Base-by-base conservation (phyloP, 768 basidiomycete genomes). In the Lentinula detonsa region DNA sequence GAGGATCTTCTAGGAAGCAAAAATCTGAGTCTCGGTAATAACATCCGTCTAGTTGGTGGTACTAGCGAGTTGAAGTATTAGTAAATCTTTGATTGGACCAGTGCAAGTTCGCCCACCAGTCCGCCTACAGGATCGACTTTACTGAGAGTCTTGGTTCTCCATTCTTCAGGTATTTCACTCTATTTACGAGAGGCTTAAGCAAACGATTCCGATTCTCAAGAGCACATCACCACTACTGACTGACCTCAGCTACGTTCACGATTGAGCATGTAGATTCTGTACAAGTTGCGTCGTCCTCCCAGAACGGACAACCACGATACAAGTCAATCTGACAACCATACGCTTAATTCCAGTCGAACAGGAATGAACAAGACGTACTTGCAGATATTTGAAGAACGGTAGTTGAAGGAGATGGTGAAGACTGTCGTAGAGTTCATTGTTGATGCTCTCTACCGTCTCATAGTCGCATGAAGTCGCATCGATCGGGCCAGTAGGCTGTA, bases 251-350 rank as follows among this genome's bases (percentile, higher is more conserved):
- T 9, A 95, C 85, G 10, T 91, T 91, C 11, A 93, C 92, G 55
- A 98, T 94, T 2, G 90, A 89, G 72, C 97, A 99, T 63, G 90
- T 91, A 54, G 87, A 80, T 69, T 95, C 89, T 80, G 86, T 93
- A 73, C 97, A 99, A 59, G 89, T 89, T 2, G 91, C 93, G 69
- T 95, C 85, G 67, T 97, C 95, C 61, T 90, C 82, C 97, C 97
- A 99, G 74, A 95, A 98, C n/a, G 97, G 96, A 75, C 97, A 99
- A 70, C 98, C 95, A 34, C 94, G 84, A 72, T 91, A 95, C 4
- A 99, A 74, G 70, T 99, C 95, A 48, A 89, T 88, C 93, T 94
- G 65, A 31, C 35, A 53, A 31, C 39, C 50, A 56, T 48, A 33
- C 37, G 33, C 18, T 65, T 62, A 31, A 42, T 62, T 11, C 35